Percentiles rank a stretch among this genome's conserved stretches.
These are phyloP conservation scores for Lactarius hatsudake DNA, from an alignment of 768 basidiomycete species.

Conservation along the genomic window DNA sequence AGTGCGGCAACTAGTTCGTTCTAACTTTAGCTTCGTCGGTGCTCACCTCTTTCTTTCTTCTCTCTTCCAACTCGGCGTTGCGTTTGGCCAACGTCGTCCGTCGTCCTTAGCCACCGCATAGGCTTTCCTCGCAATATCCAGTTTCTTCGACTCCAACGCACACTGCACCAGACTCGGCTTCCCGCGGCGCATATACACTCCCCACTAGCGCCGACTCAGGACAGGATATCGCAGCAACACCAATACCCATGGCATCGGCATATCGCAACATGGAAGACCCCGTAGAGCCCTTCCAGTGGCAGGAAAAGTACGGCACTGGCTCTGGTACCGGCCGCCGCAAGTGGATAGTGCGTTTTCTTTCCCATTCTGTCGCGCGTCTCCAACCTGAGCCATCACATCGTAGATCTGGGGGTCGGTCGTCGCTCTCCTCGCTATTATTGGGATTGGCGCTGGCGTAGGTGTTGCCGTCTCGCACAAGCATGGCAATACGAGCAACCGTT, in stretches of 20 bases:
- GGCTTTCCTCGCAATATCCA: slow-evolving; percentile 3
- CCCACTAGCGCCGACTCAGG: background rate
- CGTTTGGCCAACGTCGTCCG: slow-evolving; percentile 3
- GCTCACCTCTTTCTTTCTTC: background rate
- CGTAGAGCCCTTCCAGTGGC: slow-evolving; percentile 1
- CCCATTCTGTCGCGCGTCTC: background rate
- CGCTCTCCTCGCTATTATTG: slow-evolving; percentile 49
- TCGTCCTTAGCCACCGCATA: slow-evolving; percentile 10
- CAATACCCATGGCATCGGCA: slow-evolving; percentile 2
- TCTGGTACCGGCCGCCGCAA: slow-evolving; percentile 7
- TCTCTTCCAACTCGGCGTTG: slow-evolving; percentile 6
- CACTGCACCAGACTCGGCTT: slow-evolving; percentile 7
- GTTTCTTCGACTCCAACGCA: background rate
- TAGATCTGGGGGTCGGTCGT: slow-evolving; percentile 54
- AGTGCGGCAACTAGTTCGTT: background rate
- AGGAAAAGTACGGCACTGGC: slow-evolving; percentile 15
- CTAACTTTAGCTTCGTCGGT: background rate
- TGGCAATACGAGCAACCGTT: slow-evolving; percentile 31
- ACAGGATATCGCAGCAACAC: background rate
- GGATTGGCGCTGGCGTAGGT: slow-evolving; percentile 60
- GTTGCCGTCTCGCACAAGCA: slow-evolving; percentile 48
- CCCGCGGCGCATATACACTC: slow-evolving; percentile 14
- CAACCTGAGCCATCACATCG: background rate
- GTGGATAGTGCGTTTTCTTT: slow-evolving; percentile 23
- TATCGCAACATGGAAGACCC: slow-evolving; percentile 13